Evolutionary conservation across 164 flowering plant species (phyloP), one percentile per base, ranked within the genome.

Genomic region (Buxus sempervirens): DNA sequence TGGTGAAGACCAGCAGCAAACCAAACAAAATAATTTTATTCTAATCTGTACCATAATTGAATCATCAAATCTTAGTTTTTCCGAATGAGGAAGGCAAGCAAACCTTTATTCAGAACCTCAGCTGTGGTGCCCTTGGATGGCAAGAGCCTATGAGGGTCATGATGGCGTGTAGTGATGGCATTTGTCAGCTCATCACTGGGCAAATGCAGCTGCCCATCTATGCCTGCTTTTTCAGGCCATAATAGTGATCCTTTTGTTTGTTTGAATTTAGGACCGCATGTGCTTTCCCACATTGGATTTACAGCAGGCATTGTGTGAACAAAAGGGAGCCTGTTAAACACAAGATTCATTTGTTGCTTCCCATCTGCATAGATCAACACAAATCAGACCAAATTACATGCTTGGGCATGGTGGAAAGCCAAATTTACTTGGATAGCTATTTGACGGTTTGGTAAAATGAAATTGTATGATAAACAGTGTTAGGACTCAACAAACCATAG

Each of bases 81-180:
- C 51, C 1, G n/a, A 10, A 18, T 19, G 54, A 58, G 23, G 41
- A 67, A 36, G 24, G 2, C 62, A 58, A 49, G 62, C 75, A 68
- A 28, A 90, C 97, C 93, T 88, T 82, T 85, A 76, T 72, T 73
- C 56, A 76, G 81, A 77, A 76, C 77, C 76, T 85, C 81, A 23
- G 80, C 51, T 9, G 74, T 49, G 41, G 67, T 63, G 48, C 81
- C 78, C 76, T 81, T 84, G 49, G 73, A 68, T 27, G 85, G 59
- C 45, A 76, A 62, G 48, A 79, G 65, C 75, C 73, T 73, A 68
- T 67, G 63, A 22, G 86, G 62, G 66, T 79, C 80, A 51, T 70
- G 72, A 73, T 36, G 45, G 41, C 65, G 71, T 49, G 54, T 57
- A 64, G 76, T 32, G 27, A 76, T 56, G 53, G 75, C 54, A 67